Percentiles rank a stretch among this genome's conserved stretches.
Conservation (phyloP, 2,329 filamentous ascomycete species). For the Colletotrichum lupini region DNA sequence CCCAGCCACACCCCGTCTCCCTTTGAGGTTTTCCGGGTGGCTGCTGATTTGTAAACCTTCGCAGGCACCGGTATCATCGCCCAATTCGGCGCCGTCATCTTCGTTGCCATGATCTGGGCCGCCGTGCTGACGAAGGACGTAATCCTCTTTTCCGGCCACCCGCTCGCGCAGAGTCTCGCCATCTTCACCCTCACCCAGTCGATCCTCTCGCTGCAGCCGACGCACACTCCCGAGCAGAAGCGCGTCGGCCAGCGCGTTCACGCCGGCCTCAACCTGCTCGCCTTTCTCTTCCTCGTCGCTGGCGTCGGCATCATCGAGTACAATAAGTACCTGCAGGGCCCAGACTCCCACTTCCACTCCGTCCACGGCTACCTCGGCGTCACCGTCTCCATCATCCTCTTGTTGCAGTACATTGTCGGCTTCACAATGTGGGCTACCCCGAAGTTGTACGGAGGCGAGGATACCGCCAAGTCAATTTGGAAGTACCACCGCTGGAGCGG, state of each 20-base stretch:
- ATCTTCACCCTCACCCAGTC: slow-evolving; percentile 82
- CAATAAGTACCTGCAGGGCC: slow-evolving; percentile 79
- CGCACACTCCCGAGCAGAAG: slow-evolving; percentile 82
- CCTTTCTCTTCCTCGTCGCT: slow-evolving; percentile 69
- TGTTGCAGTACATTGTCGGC: slow-evolving; percentile 81
- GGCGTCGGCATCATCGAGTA: slow-evolving; percentile 80
- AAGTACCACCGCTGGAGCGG: slow-evolving; percentile 88
- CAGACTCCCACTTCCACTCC: slow-evolving; percentile 79
- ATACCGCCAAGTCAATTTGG: slow-evolving; percentile 84
- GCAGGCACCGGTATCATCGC: slow-evolving; percentile 84
- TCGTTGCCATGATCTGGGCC: slow-evolving; percentile 82
- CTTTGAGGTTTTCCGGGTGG: not conserved
- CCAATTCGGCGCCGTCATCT: slow-evolving; percentile 81
- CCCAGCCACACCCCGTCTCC: slow-evolving; percentile 53
- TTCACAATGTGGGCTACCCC: slow-evolving; percentile 86
- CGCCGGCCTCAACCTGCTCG: slow-evolving; percentile 74
- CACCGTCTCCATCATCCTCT: slow-evolving; percentile 75
- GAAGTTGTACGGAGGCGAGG: slow-evolving; percentile 78
- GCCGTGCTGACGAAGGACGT: slow-evolving; percentile 76
- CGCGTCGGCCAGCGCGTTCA: slow-evolving; percentile 69
- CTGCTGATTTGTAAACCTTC: slow-evolving; percentile 20
- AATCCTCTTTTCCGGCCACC: slow-evolving; percentile 89
- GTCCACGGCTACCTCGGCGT: slow-evolving; percentile 87
- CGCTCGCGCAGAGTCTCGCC: slow-evolving; percentile 75
- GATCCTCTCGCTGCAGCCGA: slow-evolving; percentile 88